A percentile compares a stretch with the other conserved stretches of the same genome.
These are phyloP conservation scores for Epichloe sylvatica DNA, from an alignment of 2,329 filamentous ascomycete species.

Conservation along the genomic window DNA sequence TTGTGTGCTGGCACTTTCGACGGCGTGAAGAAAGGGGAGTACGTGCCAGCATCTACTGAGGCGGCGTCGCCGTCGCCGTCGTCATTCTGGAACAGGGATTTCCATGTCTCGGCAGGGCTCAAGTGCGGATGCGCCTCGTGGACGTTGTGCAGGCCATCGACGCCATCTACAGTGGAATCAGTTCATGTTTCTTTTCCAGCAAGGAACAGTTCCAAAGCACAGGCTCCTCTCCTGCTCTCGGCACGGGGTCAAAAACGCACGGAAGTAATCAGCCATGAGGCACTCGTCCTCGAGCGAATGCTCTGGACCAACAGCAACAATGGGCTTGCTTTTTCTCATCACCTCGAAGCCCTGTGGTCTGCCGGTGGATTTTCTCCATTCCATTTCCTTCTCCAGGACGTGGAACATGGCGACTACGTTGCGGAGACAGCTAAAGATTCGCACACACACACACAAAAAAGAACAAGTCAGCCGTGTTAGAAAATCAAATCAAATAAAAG, in stretches of 20 bases:
- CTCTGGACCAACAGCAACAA: conserved; percentile 76
- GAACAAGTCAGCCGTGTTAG: neutral
- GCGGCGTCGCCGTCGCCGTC: conserved; percentile 9
- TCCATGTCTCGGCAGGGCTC: conserved; percentile 61
- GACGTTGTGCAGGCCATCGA: conserved; percentile 64
- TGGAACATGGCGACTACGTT: conserved; percentile 88
- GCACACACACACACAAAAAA: neutral
- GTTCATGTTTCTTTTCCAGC: too few relatives aligned
- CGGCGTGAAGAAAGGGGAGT: conserved; percentile 55
- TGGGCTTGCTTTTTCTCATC: conserved; percentile 58
- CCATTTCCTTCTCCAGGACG: conserved; percentile 75
- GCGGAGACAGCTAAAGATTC: conserved; percentile 53
- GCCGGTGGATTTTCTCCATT: conserved; percentile 62
- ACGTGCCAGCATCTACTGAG: conserved; percentile 27
- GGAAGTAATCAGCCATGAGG: conserved; percentile 75
- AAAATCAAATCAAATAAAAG: neutral
- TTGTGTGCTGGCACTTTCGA: conserved; percentile 62
- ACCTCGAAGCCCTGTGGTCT: conserved; percentile 57
- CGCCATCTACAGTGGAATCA: conserved; percentile 42
- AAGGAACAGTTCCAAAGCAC: neutral
- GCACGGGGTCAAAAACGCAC: conserved; percentile 32
- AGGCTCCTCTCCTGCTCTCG: neutral
- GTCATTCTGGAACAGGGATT: conserved; percentile 42
- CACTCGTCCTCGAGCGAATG: conserved; percentile 73
- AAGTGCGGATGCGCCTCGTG: conserved; percentile 63